Conservation (phyloP, 306 rosid species). For the Cicer yamashitae region DNA sequence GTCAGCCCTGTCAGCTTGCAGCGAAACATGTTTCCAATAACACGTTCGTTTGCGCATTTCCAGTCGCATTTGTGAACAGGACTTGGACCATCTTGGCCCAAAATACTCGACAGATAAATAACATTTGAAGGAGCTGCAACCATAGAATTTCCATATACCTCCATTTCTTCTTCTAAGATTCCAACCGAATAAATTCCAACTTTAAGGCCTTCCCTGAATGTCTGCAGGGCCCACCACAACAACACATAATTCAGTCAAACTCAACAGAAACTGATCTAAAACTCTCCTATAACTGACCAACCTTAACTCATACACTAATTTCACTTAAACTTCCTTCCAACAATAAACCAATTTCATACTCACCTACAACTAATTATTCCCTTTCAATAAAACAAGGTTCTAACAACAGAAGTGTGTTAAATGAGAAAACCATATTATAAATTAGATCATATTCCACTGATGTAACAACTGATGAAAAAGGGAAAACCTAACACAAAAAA, state of each 20-base stretch:
- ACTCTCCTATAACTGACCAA: conserved; percentile 9
- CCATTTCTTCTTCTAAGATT: conserved; percentile 71
- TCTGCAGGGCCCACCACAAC: conserved; percentile 80
- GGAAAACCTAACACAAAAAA: neutral
- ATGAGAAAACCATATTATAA: conserved; percentile 33
- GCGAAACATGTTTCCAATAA: conserved; percentile 93
- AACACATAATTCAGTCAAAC: conserved; percentile 57
- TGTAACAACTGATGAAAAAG: conserved; percentile 14
- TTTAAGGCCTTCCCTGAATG: conserved; percentile 54
- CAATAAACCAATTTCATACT: conserved; percentile 36
- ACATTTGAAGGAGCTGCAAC: conserved; percentile 87
- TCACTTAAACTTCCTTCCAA: conserved; percentile 15
- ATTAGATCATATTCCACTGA: conserved; percentile 30
- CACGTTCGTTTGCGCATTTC: conserved; percentile 92
- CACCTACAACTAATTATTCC: conserved; percentile 14
- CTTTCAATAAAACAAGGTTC: conserved; percentile 13
- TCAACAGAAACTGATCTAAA: conserved; percentile 46
- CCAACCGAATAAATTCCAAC: conserved; percentile 54
- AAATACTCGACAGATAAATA: conserved; percentile 90
- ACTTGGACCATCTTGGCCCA: conserved; percentile 78
- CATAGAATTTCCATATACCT: conserved; percentile 80
- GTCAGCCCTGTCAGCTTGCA: conserved; percentile 95
- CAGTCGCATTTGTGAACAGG: conserved; percentile 90
- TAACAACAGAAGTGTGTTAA: neutral
- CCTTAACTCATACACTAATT: conserved; percentile 29